phyloP scores from a whole-genome alignment of 2,329 filamentous ascomycete species.

The Aspergillus quadrilineatus region DNA sequence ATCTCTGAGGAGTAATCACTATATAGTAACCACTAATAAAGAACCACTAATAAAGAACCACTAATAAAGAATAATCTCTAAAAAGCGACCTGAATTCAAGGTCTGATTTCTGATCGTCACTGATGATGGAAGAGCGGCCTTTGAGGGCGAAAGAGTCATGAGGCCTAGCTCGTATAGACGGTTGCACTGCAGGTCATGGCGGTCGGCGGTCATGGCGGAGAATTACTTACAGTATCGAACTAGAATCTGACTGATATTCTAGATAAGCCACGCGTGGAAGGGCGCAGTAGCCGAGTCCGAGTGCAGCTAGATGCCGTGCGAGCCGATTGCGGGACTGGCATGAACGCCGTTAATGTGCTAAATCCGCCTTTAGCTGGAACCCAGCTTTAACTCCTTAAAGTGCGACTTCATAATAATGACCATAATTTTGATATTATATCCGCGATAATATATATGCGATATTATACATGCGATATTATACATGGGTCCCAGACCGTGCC shows the following conservation, averaged over 20 bases:
- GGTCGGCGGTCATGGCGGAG: background rate
- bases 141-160: background rate
- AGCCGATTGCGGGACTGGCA: slow-evolving; percentile 8
- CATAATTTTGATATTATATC: no score
- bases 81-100: no score
- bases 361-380: background rate
- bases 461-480: background rate
- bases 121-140: no score
- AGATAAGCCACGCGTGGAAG: background rate
- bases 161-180: background rate
- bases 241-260: background rate
- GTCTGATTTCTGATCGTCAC: no score
- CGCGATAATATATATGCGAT: background rate
- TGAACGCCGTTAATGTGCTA: background rate
- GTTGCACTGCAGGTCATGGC: background rate
- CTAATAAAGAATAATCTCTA: no score
- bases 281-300: background rate
- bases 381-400: no score
- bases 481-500: background rate
- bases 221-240: background rate
- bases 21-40: no score
- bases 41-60: no score
- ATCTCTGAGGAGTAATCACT: no score
- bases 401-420: background rate
- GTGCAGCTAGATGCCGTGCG: slow-evolving; percentile 9